Percentiles rank a stretch among this genome's conserved stretches.
Evolutionary conservation across 1,139 yeast species (phyloP).

Genomic region (Blastobotrys aristatus): DNA sequence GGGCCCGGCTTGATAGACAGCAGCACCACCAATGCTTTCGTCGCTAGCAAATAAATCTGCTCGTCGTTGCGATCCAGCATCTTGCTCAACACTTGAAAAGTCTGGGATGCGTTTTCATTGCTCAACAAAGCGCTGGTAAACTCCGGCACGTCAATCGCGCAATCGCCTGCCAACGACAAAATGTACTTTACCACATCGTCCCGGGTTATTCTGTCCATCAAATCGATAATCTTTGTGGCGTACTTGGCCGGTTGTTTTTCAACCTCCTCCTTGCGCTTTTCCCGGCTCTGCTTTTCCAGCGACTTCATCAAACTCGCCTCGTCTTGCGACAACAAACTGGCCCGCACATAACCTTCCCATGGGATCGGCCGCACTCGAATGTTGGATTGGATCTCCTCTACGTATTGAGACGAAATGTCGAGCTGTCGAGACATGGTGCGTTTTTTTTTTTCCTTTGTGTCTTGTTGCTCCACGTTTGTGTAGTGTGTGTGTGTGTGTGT

Average conservation of each 20-base stretch:
- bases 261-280: constrained; percentile 32
- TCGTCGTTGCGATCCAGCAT: constrained; percentile 42
- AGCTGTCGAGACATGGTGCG: neutral
- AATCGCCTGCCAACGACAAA: constrained; percentile 63
- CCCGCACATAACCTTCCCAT: constrained; percentile 87
- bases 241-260: constrained; percentile 46
- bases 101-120: constrained; percentile 43
- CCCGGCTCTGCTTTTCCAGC: constrained; percentile 48
- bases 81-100: constrained; percentile 52
- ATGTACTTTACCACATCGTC: constrained; percentile 74
- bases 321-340: constrained; percentile 58
- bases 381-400: constrained; percentile 68
- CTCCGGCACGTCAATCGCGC: constrained; percentile 46
- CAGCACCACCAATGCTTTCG: constrained; percentile 33
- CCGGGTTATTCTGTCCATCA: constrained; percentile 49
- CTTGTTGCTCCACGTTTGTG: neutral
- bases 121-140: constrained; percentile 44
- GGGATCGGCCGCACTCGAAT: constrained; percentile 81
- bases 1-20: constrained; percentile 29
- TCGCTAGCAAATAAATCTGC: constrained; percentile 34
- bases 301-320: constrained; percentile 64
- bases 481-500: neutral
- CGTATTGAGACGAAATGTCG: constrained; percentile 37
- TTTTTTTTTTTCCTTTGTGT: neutral
- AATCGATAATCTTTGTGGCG: constrained; percentile 51